phyloP scores from a whole-genome alignment of 108 stramenopile species.

The Cyclostephanos invisitatus region DNA sequence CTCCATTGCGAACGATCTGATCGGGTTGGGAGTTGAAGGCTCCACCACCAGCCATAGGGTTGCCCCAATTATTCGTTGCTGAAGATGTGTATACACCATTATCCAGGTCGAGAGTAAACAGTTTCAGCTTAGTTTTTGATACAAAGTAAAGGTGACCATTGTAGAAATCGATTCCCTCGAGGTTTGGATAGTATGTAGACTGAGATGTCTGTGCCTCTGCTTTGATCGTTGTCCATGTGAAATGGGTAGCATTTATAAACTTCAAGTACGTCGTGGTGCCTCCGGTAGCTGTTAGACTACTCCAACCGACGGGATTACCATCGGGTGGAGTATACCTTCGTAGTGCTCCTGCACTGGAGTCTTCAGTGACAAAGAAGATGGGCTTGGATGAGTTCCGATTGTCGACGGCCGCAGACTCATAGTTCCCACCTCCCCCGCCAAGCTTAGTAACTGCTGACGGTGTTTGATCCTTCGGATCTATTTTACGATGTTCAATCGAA shows the following conservation, averaged over 20 bases:
- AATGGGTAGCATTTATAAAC: background rate
- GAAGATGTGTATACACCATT: background rate
- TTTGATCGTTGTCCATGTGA: constrained; percentile 8
- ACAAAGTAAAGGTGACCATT: constrained; percentile 42
- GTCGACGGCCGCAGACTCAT: constrained; percentile 28
- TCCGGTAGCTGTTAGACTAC: background rate
- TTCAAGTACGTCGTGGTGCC: background rate
- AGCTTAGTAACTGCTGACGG: background rate
- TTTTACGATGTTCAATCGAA: background rate
- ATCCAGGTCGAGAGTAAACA: constrained; percentile 21
- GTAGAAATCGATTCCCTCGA: constrained; percentile 42
- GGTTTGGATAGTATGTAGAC: constrained; percentile 16
- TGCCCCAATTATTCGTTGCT: background rate
- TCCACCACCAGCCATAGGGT: constrained; percentile 6
- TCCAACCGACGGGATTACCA: background rate
- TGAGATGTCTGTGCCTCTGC: constrained; percentile 1
- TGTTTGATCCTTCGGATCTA: background rate
- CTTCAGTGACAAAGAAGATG: constrained; percentile 23
- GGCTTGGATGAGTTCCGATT: background rate
- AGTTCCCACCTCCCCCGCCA: constrained; percentile 19
- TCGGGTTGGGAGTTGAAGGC: constrained; percentile 45
- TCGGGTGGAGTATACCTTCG: constrained; percentile 1
- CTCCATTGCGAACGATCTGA: constrained; percentile 43
- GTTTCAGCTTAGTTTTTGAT: constrained; percentile 19
- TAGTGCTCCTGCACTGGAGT: constrained; percentile 3